Conservation (phyloP, 345 rosid species). For the Trapa incisa region DNA sequence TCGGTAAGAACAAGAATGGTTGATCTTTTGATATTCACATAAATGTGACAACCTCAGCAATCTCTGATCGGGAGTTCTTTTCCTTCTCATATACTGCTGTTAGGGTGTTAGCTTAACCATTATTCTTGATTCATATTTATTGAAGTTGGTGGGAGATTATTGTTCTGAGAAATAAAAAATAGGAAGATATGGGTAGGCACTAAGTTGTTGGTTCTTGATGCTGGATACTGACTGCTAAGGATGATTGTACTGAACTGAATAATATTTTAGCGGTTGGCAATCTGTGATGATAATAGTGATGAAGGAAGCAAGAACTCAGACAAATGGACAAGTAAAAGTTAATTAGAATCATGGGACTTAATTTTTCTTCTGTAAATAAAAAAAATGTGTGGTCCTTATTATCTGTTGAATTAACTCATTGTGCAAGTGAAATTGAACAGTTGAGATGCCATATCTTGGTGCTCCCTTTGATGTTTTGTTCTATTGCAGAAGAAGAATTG, state of each 20-base stretch:
- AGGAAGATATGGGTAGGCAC: not conserved
- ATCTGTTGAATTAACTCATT: not conserved
- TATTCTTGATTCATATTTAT: not conserved
- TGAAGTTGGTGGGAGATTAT: not conserved
- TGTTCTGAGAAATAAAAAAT: not conserved
- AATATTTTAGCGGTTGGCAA: not conserved
- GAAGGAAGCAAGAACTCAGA: too few species aligned
- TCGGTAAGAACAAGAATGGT: not conserved
- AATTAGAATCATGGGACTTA: not conserved
- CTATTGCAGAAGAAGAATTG: slow-evolving; percentile 50
- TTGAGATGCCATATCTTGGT: not conserved
- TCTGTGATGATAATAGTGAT: not conserved
- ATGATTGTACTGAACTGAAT: not conserved
- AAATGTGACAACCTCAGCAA: not conserved
- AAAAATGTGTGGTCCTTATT: not conserved
- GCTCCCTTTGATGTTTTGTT: not conserved
- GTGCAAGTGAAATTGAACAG: not conserved
- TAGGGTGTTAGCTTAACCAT: not conserved
- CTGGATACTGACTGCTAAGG: not conserved
- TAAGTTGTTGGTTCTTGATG: not conserved
- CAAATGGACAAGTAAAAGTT: not conserved
- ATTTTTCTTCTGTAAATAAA: not conserved
- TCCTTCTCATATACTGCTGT: not conserved
- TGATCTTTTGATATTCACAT: not conserved
- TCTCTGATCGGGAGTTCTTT: not conserved